Base-by-base conservation (phyloP, 2,329 filamentous ascomycete species). In the Calonectria hawksworthii region DNA sequence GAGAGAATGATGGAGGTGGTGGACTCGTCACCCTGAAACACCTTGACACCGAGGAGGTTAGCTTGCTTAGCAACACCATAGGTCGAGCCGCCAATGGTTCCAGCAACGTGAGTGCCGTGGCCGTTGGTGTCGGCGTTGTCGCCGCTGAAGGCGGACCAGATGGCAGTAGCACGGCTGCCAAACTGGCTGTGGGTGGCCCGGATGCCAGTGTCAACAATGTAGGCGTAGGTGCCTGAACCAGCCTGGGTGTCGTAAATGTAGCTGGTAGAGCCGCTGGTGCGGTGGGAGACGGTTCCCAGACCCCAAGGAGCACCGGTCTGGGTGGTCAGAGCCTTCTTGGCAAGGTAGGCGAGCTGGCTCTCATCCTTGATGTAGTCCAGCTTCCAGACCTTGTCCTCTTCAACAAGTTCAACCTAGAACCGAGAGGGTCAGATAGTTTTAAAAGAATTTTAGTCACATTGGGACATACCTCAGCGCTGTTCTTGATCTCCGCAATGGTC, bases 181-280 rank as follows among this genome's bases (percentile, higher is more conserved):
- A 90, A 92, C 80, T 91, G 87, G 44, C 80, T 78, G 83, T 94
- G 92, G 7, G 87, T 86, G 28, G 85, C 84, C 61, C 84, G 85
- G 77, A 93, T 90, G 78, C 92, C 92, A 6, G 91, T 93, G 83
- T 94, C 92, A 61, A 94, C 88, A 28, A 94, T 83, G 82, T 91
- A 94, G 59, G 88, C 89, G 38, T 89, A 92, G 77, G 90, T 90
- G 47, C 87, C 88, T 59, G 68, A 61, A 14, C 80, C 80, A 54
- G 88, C 88, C 23, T 83, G 84, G 70, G 84, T 84, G 80, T 91
- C 89, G 75, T 90, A 91, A 64, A 88, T 81, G 81, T 92, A 92
- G 68, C 75, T 80, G 21, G 75, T 79, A 30, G 70, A 79, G 47
- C 81, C 83, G 1, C 68, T 68, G 0, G 67, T 30, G 36, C 82